phyloP scores from a whole-genome alignment of 805 yeast genomes.

The Candida suzukii region DNA sequence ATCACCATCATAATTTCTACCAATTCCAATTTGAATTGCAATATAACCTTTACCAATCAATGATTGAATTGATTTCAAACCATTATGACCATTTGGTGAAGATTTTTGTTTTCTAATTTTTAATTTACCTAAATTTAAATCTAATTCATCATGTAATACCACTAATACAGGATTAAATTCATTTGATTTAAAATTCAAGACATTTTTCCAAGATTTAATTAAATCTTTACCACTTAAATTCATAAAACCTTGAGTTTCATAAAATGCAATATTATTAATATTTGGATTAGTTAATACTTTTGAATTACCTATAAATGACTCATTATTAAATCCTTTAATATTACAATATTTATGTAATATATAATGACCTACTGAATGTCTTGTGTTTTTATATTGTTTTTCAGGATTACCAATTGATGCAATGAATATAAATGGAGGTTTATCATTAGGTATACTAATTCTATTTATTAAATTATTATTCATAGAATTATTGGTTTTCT shows the following conservation, averaged over 20 bases:
- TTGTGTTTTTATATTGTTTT: constrained; percentile 46
- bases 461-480: constrained; percentile 1
- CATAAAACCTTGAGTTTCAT: constrained; percentile 57
- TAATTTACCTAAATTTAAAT: constrained; percentile 55
- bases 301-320: constrained; percentile 14
- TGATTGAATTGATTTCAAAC: constrained; percentile 53
- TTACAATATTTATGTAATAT: constrained; percentile 30
- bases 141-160: constrained; percentile 76
- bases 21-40: constrained; percentile 75
- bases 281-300: constrained; percentile 13
- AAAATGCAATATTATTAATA: constrained; percentile 31
- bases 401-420: constrained; percentile 79
- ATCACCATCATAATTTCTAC: constrained; percentile 40
- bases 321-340: constrained; percentile 13
- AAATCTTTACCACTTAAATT: constrained; percentile 62
- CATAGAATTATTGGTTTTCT: no score
- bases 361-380: constrained; percentile 76
- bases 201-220: constrained; percentile 37
- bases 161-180: constrained; percentile 36
- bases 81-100: constrained; percentile 80
- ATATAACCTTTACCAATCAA: constrained; percentile 45
- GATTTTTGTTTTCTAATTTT: constrained; percentile 55
- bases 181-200: constrained; percentile 19
- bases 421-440: constrained; percentile 22
- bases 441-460: constrained; percentile 7